These are phyloP conservation scores for Lentinula detonsa DNA, from an alignment of 768 basidiomycete species.

Conservation along the genomic window DNA sequence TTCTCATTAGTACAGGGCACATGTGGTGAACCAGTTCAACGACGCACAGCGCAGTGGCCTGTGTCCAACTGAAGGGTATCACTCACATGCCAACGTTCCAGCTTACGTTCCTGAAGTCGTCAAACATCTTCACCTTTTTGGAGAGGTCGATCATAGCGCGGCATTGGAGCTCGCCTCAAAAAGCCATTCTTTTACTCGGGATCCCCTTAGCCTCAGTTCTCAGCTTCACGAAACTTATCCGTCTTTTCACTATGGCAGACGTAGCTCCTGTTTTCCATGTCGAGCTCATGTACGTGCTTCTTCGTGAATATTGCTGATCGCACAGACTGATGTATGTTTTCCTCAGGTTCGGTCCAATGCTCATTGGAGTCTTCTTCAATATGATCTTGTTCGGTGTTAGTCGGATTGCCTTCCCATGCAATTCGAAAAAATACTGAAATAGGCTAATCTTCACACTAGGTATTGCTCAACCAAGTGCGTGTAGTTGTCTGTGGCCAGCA, in stretches of 20 bases:
- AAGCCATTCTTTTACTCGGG: background rate
- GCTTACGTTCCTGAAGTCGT: background rate
- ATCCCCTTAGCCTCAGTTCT: background rate
- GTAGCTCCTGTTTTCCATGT: slow-evolving; percentile 1
- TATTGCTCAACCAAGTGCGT: background rate
- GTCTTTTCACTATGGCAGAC: background rate
- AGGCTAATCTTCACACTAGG: background rate
- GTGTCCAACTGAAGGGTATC: background rate
- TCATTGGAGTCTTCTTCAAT: slow-evolving; percentile 5
- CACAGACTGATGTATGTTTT: background rate
- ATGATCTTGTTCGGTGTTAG: slow-evolving; percentile 3
- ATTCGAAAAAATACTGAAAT: background rate
- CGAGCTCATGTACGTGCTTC: background rate
- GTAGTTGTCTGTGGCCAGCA: background rate
- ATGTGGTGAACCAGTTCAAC: background rate
- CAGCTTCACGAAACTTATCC: background rate
- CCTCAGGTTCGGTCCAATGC: slow-evolving; percentile 5
- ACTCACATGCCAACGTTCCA: background rate
- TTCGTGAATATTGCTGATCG: background rate
- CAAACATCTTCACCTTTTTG: background rate
- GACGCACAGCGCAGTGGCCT: background rate
- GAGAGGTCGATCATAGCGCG: background rate
- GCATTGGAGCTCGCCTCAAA: background rate
- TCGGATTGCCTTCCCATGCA: background rate
- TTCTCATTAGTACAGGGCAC: background rate